A percentile compares a stretch with the other conserved stretches of the same genome.
These are phyloP conservation scores for Diospyros lotus DNA, from an alignment of 148 eudicot genomes.

Conservation along the genomic window DNA sequence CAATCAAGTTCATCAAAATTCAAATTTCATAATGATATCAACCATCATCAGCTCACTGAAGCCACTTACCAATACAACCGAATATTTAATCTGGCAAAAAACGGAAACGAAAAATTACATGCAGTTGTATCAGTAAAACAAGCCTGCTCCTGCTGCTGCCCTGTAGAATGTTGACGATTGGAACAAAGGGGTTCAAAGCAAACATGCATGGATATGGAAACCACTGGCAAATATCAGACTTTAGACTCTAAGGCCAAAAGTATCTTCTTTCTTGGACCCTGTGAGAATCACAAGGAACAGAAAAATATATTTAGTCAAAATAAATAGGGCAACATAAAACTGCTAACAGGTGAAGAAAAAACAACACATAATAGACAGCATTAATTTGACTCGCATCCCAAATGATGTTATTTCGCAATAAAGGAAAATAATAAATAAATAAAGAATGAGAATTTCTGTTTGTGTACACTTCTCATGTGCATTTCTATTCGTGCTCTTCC, in stretches of 20 bases:
- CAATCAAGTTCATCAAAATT: neutral
- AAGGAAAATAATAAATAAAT: too few relatives aligned
- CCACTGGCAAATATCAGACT: slow-evolving; percentile 25
- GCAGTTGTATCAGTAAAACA: slow-evolving; percentile 14
- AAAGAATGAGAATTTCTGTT: too few relatives aligned
- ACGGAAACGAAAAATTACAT: slow-evolving; percentile 2
- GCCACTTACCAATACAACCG: slow-evolving; percentile 8
- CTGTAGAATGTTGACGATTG: neutral
- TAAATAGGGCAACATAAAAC: neutral
- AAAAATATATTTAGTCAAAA: neutral
- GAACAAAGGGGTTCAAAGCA: neutral
- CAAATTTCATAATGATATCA: neutral
- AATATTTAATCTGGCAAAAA: neutral
- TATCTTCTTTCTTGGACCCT: slow-evolving; percentile 95
- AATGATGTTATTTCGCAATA: too few relatives aligned
- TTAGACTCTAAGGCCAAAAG: slow-evolving; percentile 56
- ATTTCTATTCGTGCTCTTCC: too few relatives aligned
- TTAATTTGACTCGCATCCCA: too few relatives aligned
- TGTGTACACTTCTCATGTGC: too few relatives aligned
- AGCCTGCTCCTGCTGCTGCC: slow-evolving; percentile 5
- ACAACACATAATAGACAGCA: too few relatives aligned
- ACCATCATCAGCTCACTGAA: neutral
- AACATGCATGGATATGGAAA: neutral
- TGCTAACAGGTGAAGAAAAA: neutral
- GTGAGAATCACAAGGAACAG: slow-evolving; percentile 16